Base-by-base conservation (phyloP, 1,284 basidiomycete species). In the Microbotryum scabiosae region DNA sequence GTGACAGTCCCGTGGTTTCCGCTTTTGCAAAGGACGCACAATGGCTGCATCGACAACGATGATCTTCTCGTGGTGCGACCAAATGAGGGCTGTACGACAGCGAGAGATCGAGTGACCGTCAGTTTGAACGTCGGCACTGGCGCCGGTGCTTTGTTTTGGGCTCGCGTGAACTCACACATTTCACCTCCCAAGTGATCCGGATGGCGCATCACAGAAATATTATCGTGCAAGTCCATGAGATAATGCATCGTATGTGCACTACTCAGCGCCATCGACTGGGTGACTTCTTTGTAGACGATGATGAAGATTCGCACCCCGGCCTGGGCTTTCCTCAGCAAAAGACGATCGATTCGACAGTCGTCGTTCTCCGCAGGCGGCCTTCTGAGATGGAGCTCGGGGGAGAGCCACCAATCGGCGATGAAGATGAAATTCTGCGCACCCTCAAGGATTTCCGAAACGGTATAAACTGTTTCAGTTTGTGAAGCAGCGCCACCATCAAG, bases 311-410 rank as follows among this genome's bases (percentile, higher is more conserved):
- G 87, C 60, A 97, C 93, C 26, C 93, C 92, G 72, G 92, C 78
- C 71, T 89, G 80, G 0, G 93, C 93, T 76, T 96, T 96, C 61
- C 86, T 82, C 75, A 87, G 80, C 50, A 97, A 79, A 10, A 97
- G 73, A 49, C 84, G 78, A 73, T 97, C 92, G 30, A 97, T 80
- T 23, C 92, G 82, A n/a, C 46, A 28, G 73, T 93, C 84, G 8
- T 85, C 83, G 71, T 88, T 82, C 69, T 84, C 78, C 0, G 87
- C 86, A 2, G 90, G 85, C 0, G 93, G 93, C 20, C 93, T 86
- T 53, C 92, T 85, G 26, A 96, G 84, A 75, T 90, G 92, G 5
- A 96, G 78, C 73, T 96, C 91, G 1, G 91, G 91, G 0, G 87
- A 87, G 60, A 96, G 82, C 91, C 78, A 69, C 64, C 71, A 71